Conservation (phyloP, 2,329 filamentous ascomycete species). For the Clarireedia monteithiana region DNA sequence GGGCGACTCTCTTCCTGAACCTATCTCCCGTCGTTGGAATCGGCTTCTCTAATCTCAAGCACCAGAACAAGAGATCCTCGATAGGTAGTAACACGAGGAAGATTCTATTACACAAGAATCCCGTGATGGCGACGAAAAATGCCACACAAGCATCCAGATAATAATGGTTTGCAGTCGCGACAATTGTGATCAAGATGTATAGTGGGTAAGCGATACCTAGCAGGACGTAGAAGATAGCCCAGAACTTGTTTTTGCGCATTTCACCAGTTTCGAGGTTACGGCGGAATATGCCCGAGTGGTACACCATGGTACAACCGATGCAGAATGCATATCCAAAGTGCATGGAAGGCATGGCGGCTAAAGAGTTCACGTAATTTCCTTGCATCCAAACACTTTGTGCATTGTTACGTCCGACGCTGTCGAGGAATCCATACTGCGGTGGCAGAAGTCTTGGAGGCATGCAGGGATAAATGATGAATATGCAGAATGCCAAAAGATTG, state of each 20-base stretch:
- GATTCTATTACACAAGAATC: slow-evolving; percentile 39
- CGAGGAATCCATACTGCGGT: slow-evolving; percentile 40
- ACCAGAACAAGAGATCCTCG: slow-evolving; percentile 40
- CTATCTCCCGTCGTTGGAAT: slow-evolving; percentile 39
- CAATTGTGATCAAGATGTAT: slow-evolving; percentile 41
- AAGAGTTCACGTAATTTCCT: slow-evolving; percentile 42
- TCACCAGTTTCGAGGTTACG: slow-evolving; percentile 33
- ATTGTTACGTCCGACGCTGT: slow-evolving; percentile 41
- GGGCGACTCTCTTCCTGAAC: slow-evolving; percentile 2
- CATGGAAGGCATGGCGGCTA: slow-evolving; percentile 45
- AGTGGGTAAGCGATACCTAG: slow-evolving; percentile 38
- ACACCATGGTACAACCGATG: slow-evolving; percentile 44
- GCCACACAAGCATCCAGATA: slow-evolving; percentile 43
- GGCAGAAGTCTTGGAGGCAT: slow-evolving; percentile 45
- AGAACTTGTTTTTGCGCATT: slow-evolving; percentile 34
- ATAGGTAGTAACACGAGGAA: slow-evolving; percentile 42
- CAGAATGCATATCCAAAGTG: slow-evolving; percentile 48
- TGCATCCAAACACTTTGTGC: slow-evolving; percentile 43
- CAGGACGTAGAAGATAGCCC: slow-evolving; percentile 36
- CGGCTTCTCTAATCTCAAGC: slow-evolving; percentile 42
- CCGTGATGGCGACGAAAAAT: slow-evolving; percentile 37
- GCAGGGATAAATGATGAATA: slow-evolving; percentile 44
- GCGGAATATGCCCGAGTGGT: slow-evolving; percentile 41
- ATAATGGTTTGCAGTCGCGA: slow-evolving; percentile 48
- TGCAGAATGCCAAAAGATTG: slow-evolving; percentile 44